Conservation (phyloP, 208 protist genomes). For the Acanthamoeba triangularis region DNA sequence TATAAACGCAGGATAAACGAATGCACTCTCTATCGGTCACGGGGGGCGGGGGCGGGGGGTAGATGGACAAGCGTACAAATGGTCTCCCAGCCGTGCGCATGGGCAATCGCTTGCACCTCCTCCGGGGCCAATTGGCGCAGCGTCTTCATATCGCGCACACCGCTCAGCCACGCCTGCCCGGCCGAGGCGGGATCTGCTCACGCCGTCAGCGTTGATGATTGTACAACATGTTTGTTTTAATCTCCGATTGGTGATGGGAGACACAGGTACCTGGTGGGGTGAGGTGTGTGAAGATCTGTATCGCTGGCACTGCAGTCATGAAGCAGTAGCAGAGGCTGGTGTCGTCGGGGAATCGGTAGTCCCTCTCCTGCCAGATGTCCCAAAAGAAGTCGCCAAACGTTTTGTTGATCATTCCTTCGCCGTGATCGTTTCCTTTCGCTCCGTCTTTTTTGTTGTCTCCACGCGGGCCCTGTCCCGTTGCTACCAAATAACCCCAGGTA, state of each 20-base stretch:
- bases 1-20: no score
- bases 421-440: background rate
- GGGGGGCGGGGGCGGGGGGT: no score
- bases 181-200: background rate
- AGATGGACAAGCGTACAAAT: background rate
- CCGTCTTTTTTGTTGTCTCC: no score
- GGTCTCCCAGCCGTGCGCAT: slow-evolving; percentile 14
- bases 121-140: background rate
- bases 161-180: slow-evolving; percentile 13
- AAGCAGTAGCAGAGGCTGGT: background rate
- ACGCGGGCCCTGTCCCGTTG: no score
- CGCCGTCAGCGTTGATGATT: background rate
- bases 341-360: background rate
- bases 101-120: background rate
- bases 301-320: background rate
- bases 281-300: slow-evolving; percentile 20
- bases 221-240: background rate
- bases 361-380: background rate
- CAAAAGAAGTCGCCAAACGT: background rate
- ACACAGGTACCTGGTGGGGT: background rate
- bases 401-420: background rate
- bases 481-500: background rate
- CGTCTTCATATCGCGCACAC: slow-evolving; percentile 31
- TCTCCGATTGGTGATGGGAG: background rate
- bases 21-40: background rate